These are phyloP conservation scores for Barnettozyma sucrosica DNA, from an alignment of 805 yeast genomes.

Conservation along the genomic window DNA sequence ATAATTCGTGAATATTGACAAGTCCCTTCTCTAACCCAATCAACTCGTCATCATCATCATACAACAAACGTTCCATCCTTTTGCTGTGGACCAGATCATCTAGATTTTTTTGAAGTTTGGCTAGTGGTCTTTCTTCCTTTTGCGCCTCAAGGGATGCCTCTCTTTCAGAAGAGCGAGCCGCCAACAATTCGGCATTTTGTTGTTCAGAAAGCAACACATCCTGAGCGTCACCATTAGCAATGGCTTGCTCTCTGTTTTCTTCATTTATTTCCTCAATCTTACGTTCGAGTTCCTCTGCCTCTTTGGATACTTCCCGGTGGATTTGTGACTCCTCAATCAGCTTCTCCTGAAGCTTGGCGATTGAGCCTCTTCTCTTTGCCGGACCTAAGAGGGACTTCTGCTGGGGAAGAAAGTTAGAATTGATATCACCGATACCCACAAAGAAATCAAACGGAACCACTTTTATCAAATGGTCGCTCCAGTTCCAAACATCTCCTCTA, in stretches of 20 bases:
- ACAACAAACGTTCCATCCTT: constrained; percentile 39
- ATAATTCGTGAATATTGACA: constrained; percentile 56
- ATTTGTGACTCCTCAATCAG: constrained; percentile 19
- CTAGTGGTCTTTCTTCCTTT: constrained; percentile 77
- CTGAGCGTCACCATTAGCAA: constrained; percentile 11
- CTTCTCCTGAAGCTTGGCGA: constrained; percentile 50
- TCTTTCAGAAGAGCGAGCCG: constrained; percentile 44
- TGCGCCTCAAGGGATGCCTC: constrained; percentile 72
- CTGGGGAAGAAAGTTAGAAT: constrained; percentile 85
- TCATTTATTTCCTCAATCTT: constrained; percentile 28
- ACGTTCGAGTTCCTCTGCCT: constrained; percentile 25
- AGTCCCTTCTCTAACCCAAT: constrained; percentile 56
- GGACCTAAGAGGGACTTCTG: constrained; percentile 59
- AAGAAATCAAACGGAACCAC: constrained; percentile 95
- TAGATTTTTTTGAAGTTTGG: constrained; percentile 70
- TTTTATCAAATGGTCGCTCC: constrained; percentile 87
- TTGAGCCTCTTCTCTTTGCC: constrained; percentile 50
- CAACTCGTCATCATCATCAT: constrained; percentile 80
- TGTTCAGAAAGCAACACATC: constrained; percentile 30
- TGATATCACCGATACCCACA: constrained; percentile 96
- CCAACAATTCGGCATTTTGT: constrained; percentile 26
- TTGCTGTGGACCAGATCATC: constrained; percentile 31
- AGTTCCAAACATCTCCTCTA: constrained; percentile 98
- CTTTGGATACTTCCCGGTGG: constrained; percentile 26
- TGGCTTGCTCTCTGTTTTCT: constrained; percentile 26